These are phyloP conservation scores for Nannochloropsis granulata DNA, from an alignment of 108 stramenopile genomes.

Conservation along the genomic window DNA sequence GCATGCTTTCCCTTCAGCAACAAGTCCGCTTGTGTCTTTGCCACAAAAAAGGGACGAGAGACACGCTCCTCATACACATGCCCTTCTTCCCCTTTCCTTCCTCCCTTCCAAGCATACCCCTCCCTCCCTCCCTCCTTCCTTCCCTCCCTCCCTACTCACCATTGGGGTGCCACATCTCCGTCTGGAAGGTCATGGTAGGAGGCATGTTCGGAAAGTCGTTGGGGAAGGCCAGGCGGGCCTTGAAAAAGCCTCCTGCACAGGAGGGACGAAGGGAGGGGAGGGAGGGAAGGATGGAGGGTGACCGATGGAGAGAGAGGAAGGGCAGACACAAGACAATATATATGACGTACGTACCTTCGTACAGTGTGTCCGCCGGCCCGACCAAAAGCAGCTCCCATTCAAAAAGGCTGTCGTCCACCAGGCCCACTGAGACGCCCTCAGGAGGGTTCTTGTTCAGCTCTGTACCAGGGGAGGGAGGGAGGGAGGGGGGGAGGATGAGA, in stretches of 20 bases:
- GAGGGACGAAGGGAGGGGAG: conserved; percentile 25
- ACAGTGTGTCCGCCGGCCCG: conserved; percentile 49
- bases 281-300: background rate
- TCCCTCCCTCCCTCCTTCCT: background rate
- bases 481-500: background rate
- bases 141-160: conserved; percentile 49
- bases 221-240: conserved; percentile 79
- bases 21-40: no score
- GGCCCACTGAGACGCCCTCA: conserved; percentile 48
- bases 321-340: background rate
- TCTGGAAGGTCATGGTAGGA: conserved; percentile 72
- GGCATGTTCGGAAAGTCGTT: conserved; percentile 92
- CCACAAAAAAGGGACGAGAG: no score
- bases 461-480: background rate
- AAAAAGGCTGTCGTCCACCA: conserved; percentile 46
- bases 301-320: background rate
- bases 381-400: conserved; percentile 92
- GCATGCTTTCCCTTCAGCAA: no score
- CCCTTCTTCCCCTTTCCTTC: no score
- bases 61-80: no score
- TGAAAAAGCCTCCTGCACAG: conserved; percentile 94
- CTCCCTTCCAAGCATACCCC: background rate
- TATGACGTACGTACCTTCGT: background rate
- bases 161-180: conserved; percentile 98
- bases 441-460: conserved; percentile 47